These are phyloP conservation scores for Helenozyma baotianmanensis DNA, from an alignment of 805 yeast genomes.

Conservation along the genomic window DNA sequence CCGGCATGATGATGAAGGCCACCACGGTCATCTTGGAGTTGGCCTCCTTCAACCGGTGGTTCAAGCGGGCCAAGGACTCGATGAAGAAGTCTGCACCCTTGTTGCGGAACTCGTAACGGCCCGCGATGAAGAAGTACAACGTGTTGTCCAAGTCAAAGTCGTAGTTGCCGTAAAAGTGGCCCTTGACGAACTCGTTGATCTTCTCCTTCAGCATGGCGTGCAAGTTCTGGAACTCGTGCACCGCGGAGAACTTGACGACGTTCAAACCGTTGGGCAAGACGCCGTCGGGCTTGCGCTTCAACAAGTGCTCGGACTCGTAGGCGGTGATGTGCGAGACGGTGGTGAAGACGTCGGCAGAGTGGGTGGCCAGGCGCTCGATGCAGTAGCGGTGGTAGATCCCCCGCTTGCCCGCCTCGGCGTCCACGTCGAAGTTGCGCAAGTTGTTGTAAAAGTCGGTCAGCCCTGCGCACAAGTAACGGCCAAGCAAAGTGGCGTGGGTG, in stretches of 20 bases:
- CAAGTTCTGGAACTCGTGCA: slow-evolving; percentile 95
- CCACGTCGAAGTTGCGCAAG: slow-evolving; percentile 84
- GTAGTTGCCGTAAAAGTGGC: slow-evolving; percentile 95
- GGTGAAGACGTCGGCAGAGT: slow-evolving; percentile 93
- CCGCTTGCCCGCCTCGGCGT: slow-evolving; percentile 95
- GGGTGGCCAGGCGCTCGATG: slow-evolving; percentile 94
- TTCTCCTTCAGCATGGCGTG: slow-evolving; percentile 90
- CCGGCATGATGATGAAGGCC: slow-evolving; percentile 98
- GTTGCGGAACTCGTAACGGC: slow-evolving; percentile 93
- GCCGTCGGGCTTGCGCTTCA: slow-evolving; percentile 96
- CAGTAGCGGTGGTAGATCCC: slow-evolving; percentile 97
- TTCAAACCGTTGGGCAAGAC: slow-evolving; percentile 95
- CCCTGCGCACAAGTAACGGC: slow-evolving; percentile 95
- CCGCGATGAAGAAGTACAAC: slow-evolving; percentile 91
- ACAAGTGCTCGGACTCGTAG: slow-evolving; percentile 84
- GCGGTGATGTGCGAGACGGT: slow-evolving; percentile 98
- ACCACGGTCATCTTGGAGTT: slow-evolving; percentile 90
- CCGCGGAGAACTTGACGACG: slow-evolving; percentile 94
- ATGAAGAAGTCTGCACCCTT: slow-evolving; percentile 95
- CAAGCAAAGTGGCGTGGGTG: slow-evolving; percentile 93
- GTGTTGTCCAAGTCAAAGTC: slow-evolving; percentile 95
- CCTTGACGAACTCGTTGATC: slow-evolving; percentile 90
- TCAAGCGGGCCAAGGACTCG: slow-evolving; percentile 87
- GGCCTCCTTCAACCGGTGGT: slow-evolving; percentile 74
- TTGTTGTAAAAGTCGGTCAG: slow-evolving; percentile 94